Conservation (phyloP, 495 filamentous ascomycete genomes). For the Paragyromitra xinjiangensis region DNA sequence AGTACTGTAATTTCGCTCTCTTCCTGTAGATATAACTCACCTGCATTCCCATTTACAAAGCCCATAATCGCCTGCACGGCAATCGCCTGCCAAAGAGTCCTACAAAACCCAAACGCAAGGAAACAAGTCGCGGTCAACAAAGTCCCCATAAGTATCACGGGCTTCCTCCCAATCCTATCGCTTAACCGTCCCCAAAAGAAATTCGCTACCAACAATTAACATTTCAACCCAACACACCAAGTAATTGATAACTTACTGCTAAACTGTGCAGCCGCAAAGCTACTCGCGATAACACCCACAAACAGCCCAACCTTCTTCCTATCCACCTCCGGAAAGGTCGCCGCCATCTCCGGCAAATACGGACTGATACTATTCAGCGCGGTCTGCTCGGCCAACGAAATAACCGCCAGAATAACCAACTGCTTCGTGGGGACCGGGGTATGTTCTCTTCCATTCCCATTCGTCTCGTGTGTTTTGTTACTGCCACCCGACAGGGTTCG, state of each 20-base stretch:
- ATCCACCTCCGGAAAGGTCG: slow-evolving; percentile 81
- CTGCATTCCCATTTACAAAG: slow-evolving; percentile 86
- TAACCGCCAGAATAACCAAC: slow-evolving; percentile 82
- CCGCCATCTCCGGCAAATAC: slow-evolving; percentile 91
- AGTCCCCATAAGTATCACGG: slow-evolving; percentile 88
- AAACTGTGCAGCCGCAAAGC: slow-evolving; percentile 92
- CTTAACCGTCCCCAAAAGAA: slow-evolving; percentile 94
- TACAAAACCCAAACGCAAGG: slow-evolving; percentile 85
- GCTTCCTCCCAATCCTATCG: slow-evolving; percentile 90
- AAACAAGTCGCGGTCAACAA: slow-evolving; percentile 82
- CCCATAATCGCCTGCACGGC: slow-evolving; percentile 89
- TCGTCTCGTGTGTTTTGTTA: slow-evolving; percentile 57
- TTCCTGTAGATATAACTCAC: slow-evolving; percentile 43
- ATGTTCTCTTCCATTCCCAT: slow-evolving; percentile 51
- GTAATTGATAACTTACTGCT: slow-evolving; percentile 55
- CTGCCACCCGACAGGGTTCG: slow-evolving; percentile 28
- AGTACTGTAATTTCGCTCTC: background rate
- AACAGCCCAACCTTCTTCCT: slow-evolving; percentile 79
- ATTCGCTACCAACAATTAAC: slow-evolving; percentile 66
- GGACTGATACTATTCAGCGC: slow-evolving; percentile 96
- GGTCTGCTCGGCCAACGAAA: slow-evolving; percentile 92
- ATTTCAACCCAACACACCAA: background rate
- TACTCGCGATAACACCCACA: slow-evolving; percentile 85
- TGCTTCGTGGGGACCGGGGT: slow-evolving; percentile 85
- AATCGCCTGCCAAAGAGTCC: slow-evolving; percentile 80